phyloP scores from a whole-genome alignment of 1,139 yeast species.

The Blastobotrys capitulatus region DNA sequence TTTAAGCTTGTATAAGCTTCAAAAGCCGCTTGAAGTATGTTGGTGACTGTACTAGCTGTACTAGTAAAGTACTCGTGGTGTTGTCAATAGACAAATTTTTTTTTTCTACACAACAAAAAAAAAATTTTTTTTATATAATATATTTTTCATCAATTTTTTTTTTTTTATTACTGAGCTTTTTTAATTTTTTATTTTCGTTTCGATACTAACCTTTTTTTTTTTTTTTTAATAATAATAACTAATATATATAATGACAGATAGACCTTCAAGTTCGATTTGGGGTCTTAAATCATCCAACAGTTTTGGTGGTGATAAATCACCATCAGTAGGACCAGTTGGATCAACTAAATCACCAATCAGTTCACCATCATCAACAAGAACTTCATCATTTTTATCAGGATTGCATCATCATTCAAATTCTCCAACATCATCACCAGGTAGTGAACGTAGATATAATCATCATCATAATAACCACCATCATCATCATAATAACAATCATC shows the following conservation, averaged over 20 bases:
- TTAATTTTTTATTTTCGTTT: background rate
- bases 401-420: background rate
- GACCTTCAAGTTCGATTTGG: conserved; percentile 22
- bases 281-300: background rate
- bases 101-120: too few species aligned
- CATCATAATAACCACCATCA: background rate
- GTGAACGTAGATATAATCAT: conserved; percentile 2
- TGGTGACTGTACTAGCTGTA: too few species aligned
- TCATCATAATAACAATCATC: background rate
- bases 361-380: background rate
- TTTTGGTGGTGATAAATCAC: background rate
- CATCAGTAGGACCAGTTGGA: too few species aligned
- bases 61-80: too few species aligned
- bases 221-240: background rate
- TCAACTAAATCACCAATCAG: background rate
- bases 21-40: too few species aligned
- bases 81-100: too few species aligned
- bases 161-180: background rate
- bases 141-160: background rate
- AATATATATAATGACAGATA: conserved; percentile 2
- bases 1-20: too few species aligned
- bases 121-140: background rate
- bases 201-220: background rate
- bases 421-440: background rate
- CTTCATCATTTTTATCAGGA: background rate